Conservation (phyloP, 805 yeast species). For the Teunomyces gatunensis region DNA sequence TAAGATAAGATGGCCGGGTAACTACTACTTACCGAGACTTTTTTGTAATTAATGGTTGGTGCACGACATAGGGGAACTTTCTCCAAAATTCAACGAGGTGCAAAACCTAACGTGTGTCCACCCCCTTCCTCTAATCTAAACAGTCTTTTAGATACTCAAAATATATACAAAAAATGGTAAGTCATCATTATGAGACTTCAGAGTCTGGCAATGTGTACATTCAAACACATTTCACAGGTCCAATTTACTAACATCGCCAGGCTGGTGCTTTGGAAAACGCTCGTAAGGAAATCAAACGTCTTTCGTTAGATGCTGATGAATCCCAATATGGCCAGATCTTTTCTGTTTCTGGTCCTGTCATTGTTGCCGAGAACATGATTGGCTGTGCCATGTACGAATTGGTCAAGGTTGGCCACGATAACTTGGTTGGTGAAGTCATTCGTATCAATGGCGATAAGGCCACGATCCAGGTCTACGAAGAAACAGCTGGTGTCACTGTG, state of each 20-base stretch:
- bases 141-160: slow-evolving; percentile 1
- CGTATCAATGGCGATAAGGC: slow-evolving; percentile 96
- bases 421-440: slow-evolving; percentile 96
- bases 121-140: not conserved
- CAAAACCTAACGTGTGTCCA: not conserved
- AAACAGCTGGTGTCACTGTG: slow-evolving; percentile 98
- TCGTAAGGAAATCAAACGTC: slow-evolving; percentile 85
- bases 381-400: slow-evolving; percentile 99
- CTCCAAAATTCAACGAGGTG: not conserved
- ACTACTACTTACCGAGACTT: too few species aligned
- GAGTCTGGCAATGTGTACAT: too few species aligned
- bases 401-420: slow-evolving; percentile 96
- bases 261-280: slow-evolving; percentile 98
- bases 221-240: slow-evolving; percentile 10
- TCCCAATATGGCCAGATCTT: slow-evolving; percentile 83
- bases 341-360: slow-evolving; percentile 97
- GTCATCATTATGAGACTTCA: not conserved
- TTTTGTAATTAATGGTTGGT: not conserved
- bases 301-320: slow-evolving; percentile 68
- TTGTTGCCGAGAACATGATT: slow-evolving; percentile 97
- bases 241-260: slow-evolving; percentile 34
- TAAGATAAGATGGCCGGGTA: not conserved
- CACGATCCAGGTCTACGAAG: slow-evolving; percentile 98
- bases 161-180: not conserved
- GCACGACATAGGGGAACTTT: not conserved